Evolutionary conservation across 2,329 filamentous ascomycete species (phyloP).

Genomic region (Phialophora tarda): DNA sequence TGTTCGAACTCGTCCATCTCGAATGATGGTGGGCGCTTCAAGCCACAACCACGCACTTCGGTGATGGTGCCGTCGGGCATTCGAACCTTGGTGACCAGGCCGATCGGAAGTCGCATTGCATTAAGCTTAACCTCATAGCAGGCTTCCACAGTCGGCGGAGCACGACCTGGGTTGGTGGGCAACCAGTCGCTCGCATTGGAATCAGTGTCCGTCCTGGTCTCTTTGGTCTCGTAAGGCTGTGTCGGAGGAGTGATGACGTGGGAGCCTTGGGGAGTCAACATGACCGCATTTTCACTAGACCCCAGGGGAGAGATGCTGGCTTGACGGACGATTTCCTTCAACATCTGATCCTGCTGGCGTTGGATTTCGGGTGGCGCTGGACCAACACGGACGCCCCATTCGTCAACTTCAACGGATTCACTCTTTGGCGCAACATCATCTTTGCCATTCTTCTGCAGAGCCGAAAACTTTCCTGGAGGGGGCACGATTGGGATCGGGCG

Average conservation of each 20-base stretch:
- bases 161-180: slow-evolving; percentile 27
- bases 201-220: background rate
- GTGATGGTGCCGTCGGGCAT: slow-evolving; percentile 33
- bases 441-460: slow-evolving; percentile 7
- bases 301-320: slow-evolving; percentile 27
- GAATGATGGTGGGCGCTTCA: slow-evolving; percentile 32
- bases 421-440: background rate
- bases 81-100: slow-evolving; percentile 30
- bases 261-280: slow-evolving; percentile 10
- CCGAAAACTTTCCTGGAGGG: slow-evolving; percentile 26
- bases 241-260: slow-evolving; percentile 7
- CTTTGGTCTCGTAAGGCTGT: background rate
- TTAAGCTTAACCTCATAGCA: slow-evolving; percentile 35
- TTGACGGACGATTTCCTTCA: slow-evolving; percentile 26
- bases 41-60: slow-evolving; percentile 34
- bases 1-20: slow-evolving; percentile 37
- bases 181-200: slow-evolving; percentile 30
- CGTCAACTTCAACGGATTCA: slow-evolving; percentile 30
- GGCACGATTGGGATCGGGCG: slow-evolving; percentile 38
- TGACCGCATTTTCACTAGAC: slow-evolving; percentile 21
- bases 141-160: slow-evolving; percentile 30
- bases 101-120: slow-evolving; percentile 36
- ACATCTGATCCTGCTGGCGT: slow-evolving; percentile 33
- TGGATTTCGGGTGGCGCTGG: slow-evolving; percentile 30
- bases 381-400: slow-evolving; percentile 35